Percentiles rank a stretch among this genome's conserved stretches.
Conservation (phyloP, 352 stramenopile species). For the Pythium volutum region DNA sequence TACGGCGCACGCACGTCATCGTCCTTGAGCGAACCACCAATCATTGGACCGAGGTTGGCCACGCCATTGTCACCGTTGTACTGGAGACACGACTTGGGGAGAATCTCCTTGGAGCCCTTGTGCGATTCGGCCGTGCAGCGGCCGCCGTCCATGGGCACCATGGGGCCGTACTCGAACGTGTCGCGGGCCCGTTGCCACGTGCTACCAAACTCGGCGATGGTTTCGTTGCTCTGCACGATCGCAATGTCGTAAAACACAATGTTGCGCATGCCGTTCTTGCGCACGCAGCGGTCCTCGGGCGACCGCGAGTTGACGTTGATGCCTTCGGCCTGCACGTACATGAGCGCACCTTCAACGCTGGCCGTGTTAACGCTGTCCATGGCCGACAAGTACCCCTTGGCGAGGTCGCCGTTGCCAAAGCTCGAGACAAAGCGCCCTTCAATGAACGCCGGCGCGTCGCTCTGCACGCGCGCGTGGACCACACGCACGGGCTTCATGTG, state of each 20-base stretch:
- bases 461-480: constrained; percentile 75
- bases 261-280: constrained; percentile 55
- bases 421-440: constrained; percentile 64
- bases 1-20: constrained; percentile 35
- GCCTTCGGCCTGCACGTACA: constrained; percentile 82
- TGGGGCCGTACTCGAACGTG: constrained; percentile 41
- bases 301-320: constrained; percentile 68
- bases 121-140: constrained; percentile 30
- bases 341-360: constrained; percentile 66
- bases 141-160: constrained; percentile 44
- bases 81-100: constrained; percentile 41
- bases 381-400: constrained; percentile 54
- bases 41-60: constrained; percentile 42
- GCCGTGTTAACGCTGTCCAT: constrained; percentile 34
- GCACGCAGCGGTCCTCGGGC: constrained; percentile 44
- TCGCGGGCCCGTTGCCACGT: constrained; percentile 27
- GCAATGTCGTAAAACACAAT: constrained; percentile 56
- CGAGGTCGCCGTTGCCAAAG: constrained; percentile 46
- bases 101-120: constrained; percentile 21
- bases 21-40: constrained; percentile 46
- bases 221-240: constrained; percentile 46
- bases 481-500: constrained; percentile 66
- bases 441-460: constrained; percentile 58
- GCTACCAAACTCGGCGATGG: constrained; percentile 36
- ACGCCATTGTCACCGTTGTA: constrained; percentile 42